These are phyloP conservation scores for Pythium phragmiticola DNA, from an alignment of 352 stramenopile species.

Conservation along the genomic window DNA sequence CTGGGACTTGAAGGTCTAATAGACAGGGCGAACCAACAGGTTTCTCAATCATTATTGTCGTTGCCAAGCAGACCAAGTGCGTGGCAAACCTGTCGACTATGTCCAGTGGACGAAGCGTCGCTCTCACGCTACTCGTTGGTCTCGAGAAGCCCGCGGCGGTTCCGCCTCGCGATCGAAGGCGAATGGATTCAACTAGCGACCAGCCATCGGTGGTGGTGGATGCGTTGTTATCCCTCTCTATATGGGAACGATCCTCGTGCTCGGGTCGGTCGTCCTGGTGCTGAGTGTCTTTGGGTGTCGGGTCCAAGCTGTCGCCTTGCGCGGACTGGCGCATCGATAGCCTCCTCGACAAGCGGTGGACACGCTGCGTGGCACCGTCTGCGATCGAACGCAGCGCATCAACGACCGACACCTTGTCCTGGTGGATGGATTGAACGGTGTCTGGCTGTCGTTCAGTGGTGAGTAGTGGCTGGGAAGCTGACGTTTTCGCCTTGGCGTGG, in stretches of 20 bases:
- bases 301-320: not conserved
- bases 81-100: not conserved
- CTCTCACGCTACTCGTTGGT: not conserved
- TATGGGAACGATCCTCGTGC: not conserved
- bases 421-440: not conserved
- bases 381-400: not conserved
- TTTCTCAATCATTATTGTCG: not conserved
- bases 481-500: not conserved
- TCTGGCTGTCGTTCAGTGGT: no score
- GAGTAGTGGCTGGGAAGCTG: not conserved
- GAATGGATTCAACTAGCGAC: not conserved
- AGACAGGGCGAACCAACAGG: not conserved
- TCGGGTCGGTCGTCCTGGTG: not conserved
- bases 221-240: conserved; percentile 1
- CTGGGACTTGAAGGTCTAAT: not conserved
- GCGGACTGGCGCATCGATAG: conserved; percentile 7
- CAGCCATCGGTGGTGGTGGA: not conserved
- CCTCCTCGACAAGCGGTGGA: conserved; percentile 4
- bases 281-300: not conserved
- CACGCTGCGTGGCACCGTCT: not conserved
- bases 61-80: not conserved
- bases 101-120: not conserved
- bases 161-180: not conserved
- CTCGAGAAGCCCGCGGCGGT: not conserved
- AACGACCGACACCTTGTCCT: not conserved